Base-by-base conservation (phyloP, 2,329 filamentous ascomycete genomes). In the Alternaria hordeiaustralica region DNA sequence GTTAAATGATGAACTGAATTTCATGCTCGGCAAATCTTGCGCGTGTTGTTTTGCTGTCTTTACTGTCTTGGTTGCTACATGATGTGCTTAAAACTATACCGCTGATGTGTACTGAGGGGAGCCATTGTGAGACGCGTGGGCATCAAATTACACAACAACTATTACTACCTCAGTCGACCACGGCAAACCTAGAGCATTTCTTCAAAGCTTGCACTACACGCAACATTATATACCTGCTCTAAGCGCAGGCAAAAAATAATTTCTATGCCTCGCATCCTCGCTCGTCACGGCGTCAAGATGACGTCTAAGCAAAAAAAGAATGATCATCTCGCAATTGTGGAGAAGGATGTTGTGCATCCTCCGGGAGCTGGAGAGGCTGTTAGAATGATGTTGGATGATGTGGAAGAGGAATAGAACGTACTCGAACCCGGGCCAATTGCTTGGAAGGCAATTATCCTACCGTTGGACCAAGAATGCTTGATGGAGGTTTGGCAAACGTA, bases 401-500 rank as follows among this genome's bases (percentile, higher is more conserved):
- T 20, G 41, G 41, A 4, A 20, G 18, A 0, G 41, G 41, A 21
- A 21, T 44, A 44, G 41, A 44, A 44, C 41, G 43, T 45, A 26
- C 18, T 66, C 64, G 64, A 66, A 66, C 64, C 60, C 64, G 64
- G 25, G 53, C 64, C 64, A 66, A 64, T 64, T 66, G 64, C 64
- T 66, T 66, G 64, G 64, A 66, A 66, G 64, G 64, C 62, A 64
- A 61, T 61, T 64, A 64, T 64, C 58, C 58, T 64, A 64, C 62
- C 62, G 62, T 64, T 64, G 58, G 58, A 64, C 62, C 62, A 64
- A 64, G 62, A 61, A 61, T 64, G 62, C 62, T 64, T 57, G 53
- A 61, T 64, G 46, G n/a, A 50, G 47, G 23, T 47, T 7, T 45
- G 20, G 3, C 6, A 15, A 12, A 12, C 5, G 28, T 12, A 12